These are phyloP conservation scores for Talaromyces sp. DNA, from an alignment of 2,329 filamentous ascomycete genomes.

Conservation along the genomic window DNA sequence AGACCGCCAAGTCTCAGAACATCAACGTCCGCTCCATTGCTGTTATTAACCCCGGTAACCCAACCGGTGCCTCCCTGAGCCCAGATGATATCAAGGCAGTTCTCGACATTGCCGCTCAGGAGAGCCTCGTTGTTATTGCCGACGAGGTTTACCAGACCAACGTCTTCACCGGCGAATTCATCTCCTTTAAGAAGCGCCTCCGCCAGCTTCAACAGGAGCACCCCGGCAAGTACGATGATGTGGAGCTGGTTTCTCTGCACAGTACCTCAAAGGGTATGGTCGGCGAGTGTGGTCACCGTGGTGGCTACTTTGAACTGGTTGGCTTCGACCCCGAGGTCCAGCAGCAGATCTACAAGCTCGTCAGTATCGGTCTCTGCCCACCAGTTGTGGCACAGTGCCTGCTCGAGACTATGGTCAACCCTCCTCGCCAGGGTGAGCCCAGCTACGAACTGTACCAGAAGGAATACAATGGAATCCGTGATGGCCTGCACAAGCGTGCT, in stretches of 20 bases:
- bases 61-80: conserved; percentile 83
- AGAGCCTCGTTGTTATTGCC: conserved; percentile 86
- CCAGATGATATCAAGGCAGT: conserved; percentile 79
- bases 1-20: conserved; percentile 73
- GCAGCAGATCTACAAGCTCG: conserved; percentile 97
- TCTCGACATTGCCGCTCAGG: conserved; percentile 81
- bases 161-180: conserved; percentile 91
- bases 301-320: conserved; percentile 95
- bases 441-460: conserved; percentile 80
- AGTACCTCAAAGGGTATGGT: conserved; percentile 98
- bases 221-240: conserved; percentile 74
- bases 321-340: conserved; percentile 84
- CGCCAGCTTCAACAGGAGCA: conserved; percentile 74
- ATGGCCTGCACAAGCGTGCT: conserved; percentile 77
- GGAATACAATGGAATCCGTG: conserved; percentile 83
- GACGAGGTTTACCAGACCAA: conserved; percentile 99
- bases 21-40: conserved; percentile 90
- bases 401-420: conserved; percentile 97
- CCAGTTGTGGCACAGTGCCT: conserved; percentile 95
- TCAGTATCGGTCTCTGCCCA: conserved; percentile 94
- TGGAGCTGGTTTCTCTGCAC: conserved; percentile 92
- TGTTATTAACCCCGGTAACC: conserved; percentile 98
- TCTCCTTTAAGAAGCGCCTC: conserved; percentile 90
- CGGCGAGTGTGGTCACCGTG: conserved; percentile 95
- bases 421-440: conserved; percentile 78